Evolutionary conservation across 2,329 filamentous ascomycete genomes (phyloP).

Genomic region (Pseudocercospora crystallina): DNA sequence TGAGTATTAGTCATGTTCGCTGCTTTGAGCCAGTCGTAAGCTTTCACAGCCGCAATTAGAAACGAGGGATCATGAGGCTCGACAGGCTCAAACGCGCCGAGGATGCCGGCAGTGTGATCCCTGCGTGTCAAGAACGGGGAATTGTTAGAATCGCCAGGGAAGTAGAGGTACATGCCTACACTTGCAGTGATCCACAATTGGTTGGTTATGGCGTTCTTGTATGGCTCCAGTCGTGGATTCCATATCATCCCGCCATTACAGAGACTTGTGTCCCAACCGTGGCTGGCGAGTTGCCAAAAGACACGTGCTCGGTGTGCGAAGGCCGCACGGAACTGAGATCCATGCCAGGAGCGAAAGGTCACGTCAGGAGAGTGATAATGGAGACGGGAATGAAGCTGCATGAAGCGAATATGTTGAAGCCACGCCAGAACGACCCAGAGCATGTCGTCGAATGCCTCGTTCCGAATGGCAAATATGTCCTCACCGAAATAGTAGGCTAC

Average conservation of each 20-base stretch:
- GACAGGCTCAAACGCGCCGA: conserved; percentile 53
- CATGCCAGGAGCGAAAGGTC: conserved; percentile 61
- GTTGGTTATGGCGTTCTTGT: conserved; percentile 97
- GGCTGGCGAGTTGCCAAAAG: conserved; percentile 78
- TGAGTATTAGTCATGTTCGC: conserved; percentile 82
- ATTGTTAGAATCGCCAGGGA: conserved; percentile 53
- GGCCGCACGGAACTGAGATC: conserved; percentile 69
- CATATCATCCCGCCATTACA: conserved; percentile 90
- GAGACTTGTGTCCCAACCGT: conserved; percentile 77
- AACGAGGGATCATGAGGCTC: conserved; percentile 43
- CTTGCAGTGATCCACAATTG: conserved; percentile 84
- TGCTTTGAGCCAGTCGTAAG: conserved; percentile 73
- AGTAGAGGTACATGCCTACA: conserved; percentile 84
- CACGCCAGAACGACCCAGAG: conserved; percentile 92
- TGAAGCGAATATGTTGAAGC: conserved; percentile 78
- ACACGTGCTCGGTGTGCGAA: conserved; percentile 80
- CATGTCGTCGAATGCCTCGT: conserved; percentile 88
- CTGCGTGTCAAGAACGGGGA: conserved; percentile 13
- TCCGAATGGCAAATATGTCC: conserved; percentile 70
- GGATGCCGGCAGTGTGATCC: conserved; percentile 17
- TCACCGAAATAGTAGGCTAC: conserved; percentile 84
- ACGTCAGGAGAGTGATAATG: conserved; percentile 51
- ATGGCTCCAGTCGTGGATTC: conserved; percentile 76
- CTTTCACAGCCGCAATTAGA: conserved; percentile 71
- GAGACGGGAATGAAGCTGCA: conserved; percentile 64